A percentile compares a stretch with the other conserved stretches of the same genome.
Evolutionary conservation across 768 basidiomycete genomes (phyloP).

Genomic region (Xerocomellus intermedius): DNA sequence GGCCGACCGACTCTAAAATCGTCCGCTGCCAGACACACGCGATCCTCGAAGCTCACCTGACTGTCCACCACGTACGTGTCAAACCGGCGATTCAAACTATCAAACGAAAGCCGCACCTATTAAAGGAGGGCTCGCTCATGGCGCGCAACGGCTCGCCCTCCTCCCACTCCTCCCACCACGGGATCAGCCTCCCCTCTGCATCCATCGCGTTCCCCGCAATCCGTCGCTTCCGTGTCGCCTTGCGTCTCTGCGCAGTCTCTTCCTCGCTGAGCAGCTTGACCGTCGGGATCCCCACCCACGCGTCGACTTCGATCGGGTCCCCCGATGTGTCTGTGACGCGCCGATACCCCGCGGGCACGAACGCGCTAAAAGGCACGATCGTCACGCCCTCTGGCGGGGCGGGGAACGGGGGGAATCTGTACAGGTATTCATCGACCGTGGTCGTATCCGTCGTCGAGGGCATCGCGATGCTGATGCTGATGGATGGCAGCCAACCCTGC

Average conservation of each 20-base stretch:
- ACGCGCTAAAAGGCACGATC: slow-evolving; percentile 45
- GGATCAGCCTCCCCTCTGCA: slow-evolving; percentile 20
- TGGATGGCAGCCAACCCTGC: too few species aligned
- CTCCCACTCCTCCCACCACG: slow-evolving; percentile 37
- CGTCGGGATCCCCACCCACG: slow-evolving; percentile 20
- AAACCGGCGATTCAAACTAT: neutral
- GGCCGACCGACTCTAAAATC: slow-evolving; percentile 31
- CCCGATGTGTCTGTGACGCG: slow-evolving; percentile 4
- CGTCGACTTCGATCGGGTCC: slow-evolving; percentile 27
- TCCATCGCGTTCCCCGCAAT: slow-evolving; percentile 25
- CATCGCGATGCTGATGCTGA: neutral
- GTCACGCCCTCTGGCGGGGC: slow-evolving; percentile 36
- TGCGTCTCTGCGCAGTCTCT: slow-evolving; percentile 20
- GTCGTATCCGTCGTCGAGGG: neutral
- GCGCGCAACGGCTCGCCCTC: slow-evolving; percentile 22
- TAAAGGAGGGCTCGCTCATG: slow-evolving; percentile 13
- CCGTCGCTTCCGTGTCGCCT: slow-evolving; percentile 6
- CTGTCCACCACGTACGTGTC: neutral
- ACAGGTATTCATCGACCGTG: neutral
- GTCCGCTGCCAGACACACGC: slow-evolving; percentile 28
- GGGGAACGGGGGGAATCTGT: slow-evolving; percentile 51
- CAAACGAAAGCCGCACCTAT: slow-evolving; percentile 26
- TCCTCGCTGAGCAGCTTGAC: slow-evolving; percentile 27
- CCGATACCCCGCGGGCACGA: slow-evolving; percentile 29
- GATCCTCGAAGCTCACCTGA: slow-evolving; percentile 15